Evolutionary conservation across 768 basidiomycete species (phyloP), one percentile per base, ranked within the genome.

Genomic region (Favolaschia claudopus): DNA sequence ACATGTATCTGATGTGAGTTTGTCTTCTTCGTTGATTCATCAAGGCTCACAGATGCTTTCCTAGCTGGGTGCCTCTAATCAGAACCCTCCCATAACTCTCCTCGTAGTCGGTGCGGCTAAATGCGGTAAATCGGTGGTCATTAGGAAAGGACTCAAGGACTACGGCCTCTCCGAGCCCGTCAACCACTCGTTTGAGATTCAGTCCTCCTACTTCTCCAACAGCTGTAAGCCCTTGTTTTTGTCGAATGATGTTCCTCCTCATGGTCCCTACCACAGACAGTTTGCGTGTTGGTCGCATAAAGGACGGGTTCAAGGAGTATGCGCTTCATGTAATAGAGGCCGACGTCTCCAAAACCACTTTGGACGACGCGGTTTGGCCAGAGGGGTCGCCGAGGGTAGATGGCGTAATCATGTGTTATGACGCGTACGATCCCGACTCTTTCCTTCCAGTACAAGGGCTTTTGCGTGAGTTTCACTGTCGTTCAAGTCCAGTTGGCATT

Each of bases 381-480:
- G 77, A 81, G 27, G 77, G 76, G 5, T 75, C 86, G 22, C 88
- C 89, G 19, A 71, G 72, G 17, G 78, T 93, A 47, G 89, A 95
- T 62, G 96, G 90, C 1, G 85, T 89, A 14, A 83, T 97, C 49
- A 79, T 97, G 24, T 97, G 95, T 69, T 97, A 95, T 72, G 92
- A 95, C 74, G 84, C 88, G 10, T 83, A 86, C 1, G 78, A 85
- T 55, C 69, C 70, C 54, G 72, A 76, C 2, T 93, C 93, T 20
- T 89, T 92, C 66, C 72, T 72, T 15, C 87, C 86, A 15, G 81
- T 96, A 17, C 81, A 86, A 70, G 81, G 81, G 28, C 80, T 93
- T 44, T 78, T 96, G 29, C 81, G 95, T 95, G 69, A 73, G 92
- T 83, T 24, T 37, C 39, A 7, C 27, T 56, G 52, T 51, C 51